phyloP scores from a whole-genome alignment of 305 asterid species.

The Fraxinus platypoda region DNA sequence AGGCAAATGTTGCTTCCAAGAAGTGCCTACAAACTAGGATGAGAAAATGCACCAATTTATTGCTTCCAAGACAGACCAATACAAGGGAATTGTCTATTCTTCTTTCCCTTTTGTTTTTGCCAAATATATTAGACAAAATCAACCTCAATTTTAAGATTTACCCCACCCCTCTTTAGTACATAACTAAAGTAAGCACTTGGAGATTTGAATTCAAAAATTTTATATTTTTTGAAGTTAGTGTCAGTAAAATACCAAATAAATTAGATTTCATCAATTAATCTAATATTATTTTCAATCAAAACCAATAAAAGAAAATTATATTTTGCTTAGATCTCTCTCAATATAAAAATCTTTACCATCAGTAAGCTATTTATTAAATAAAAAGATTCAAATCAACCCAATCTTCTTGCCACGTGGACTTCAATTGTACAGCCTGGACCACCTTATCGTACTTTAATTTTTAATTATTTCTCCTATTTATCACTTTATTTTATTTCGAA shows the following conservation, averaged over 20 bases:
- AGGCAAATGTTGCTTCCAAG: conserved; percentile 6
- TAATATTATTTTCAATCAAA: neutral
- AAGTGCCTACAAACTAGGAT: neutral
- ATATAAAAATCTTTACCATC: neutral
- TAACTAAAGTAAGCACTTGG: neutral
- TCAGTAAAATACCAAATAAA: neutral
- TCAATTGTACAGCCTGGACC: conserved; percentile 42
- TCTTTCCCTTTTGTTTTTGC: conserved; percentile 24
- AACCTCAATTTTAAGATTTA: conserved; percentile 16
- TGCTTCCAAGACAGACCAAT: conserved; percentile 14
- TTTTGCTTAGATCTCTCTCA: conserved; percentile 4
- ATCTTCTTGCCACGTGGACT: conserved; percentile 40
- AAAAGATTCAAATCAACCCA: conserved; percentile 10
- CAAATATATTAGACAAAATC: conserved; percentile 36
- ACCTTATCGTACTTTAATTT: conserved; percentile 27
- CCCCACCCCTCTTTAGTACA: conserved; percentile 5
- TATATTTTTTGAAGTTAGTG: neutral
- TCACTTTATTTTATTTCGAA: neutral
- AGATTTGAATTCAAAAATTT: neutral
- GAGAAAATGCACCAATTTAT: neutral
- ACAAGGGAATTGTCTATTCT: conserved; percentile 33
- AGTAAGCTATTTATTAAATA: neutral
- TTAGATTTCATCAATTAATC: neutral
- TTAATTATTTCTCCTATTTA: conserved; percentile 17
- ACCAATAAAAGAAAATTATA: neutral